Base-by-base conservation (phyloP, 2,329 filamentous ascomycete species). In the Beauveria varroae region DNA sequence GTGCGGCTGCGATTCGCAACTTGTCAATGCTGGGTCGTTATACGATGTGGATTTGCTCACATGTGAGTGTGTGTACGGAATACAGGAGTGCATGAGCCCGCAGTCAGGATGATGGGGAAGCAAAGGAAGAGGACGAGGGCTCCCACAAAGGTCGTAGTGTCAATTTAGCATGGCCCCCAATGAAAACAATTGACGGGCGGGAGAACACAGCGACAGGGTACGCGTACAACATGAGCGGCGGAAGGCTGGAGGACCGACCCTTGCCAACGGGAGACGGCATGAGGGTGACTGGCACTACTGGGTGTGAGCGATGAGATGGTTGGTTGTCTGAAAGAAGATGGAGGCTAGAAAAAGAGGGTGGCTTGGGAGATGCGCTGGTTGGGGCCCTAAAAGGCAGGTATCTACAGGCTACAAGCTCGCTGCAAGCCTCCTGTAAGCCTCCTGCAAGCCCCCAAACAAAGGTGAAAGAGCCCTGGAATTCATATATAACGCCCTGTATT, bases 201-300 rank as follows among this genome's bases (percentile, higher is more conserved):
- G 37, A 41, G 16, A 49, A 40, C 2, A 57, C 18, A 20, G 26
- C 4, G 10, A 57, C 18, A 20, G 26, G 9, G 10, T 7, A 24
- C 28, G 52, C 24, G 24, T 37, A 24, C 24, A 18, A 14, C 34
- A 43, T 20, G n/a, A 34, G 41, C 18, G 20, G 26, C 41, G 40
- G 47, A 40, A 44, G 57, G 57, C 57, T 59, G 40, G 57, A 59
- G 47, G 47, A 14, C 57, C 47, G 57, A 34, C 37, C 56, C 56
- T 58, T 58, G 56, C 43, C 43, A 26, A 50, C 22, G 46, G 44
- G 55, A 43, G 37, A 54, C 20, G 30, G 41, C 24, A 44, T 43
- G 52, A 43, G 3, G 22, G 2, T 37, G 50, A 22, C n/a, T 24
- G 49, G 16, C 24, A 24, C 24, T 28, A 24, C 24, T 28, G 28